A percentile compares a stretch with the other conserved stretches of the same genome.
Evolutionary conservation across 768 basidiomycete genomes (phyloP).

Genomic region (Auricularia heimuer): DNA sequence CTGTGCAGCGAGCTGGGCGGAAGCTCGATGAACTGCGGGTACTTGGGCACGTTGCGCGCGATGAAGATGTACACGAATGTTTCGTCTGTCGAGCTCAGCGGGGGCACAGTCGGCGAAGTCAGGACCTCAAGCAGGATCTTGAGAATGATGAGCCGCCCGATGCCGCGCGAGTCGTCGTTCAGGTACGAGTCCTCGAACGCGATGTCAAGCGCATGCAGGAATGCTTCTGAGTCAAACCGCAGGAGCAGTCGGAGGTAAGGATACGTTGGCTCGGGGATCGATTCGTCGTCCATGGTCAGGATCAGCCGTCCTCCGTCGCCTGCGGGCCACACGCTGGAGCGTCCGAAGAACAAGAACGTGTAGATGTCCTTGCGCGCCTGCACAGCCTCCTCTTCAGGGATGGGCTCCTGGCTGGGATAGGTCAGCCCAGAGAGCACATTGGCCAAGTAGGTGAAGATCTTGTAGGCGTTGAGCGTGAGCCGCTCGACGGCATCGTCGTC

Average conservation of each 20-base stretch:
- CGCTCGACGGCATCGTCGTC: conserved; percentile 3
- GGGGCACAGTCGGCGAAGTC: conserved; percentile 29
- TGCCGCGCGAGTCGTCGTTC: conserved; percentile 57
- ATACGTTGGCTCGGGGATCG: conserved; percentile 72
- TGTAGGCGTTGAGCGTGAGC: conserved; percentile 60
- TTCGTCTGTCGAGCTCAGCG: conserved; percentile 48
- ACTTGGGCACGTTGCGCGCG: conserved; percentile 93
- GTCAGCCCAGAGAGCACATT: conserved; percentile 70
- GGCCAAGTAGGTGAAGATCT: conserved; percentile 82
- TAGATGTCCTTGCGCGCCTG: conserved; percentile 70
- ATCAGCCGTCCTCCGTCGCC: conserved; percentile 64
- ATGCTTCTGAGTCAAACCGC: conserved; percentile 85
- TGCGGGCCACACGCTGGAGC: conserved; percentile 67
- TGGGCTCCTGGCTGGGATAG: conserved; percentile 74
- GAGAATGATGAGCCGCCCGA: conserved; percentile 73
- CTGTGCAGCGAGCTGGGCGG: conserved; percentile 58
- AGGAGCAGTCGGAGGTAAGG: conserved; percentile 81
- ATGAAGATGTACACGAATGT: conserved; percentile 94
- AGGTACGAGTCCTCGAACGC: conserved; percentile 91
- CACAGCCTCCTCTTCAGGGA: conserved; percentile 53
- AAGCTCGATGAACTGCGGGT: conserved; percentile 74
- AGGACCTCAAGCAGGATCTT: conserved; percentile 77
- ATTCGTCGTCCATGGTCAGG: conserved; percentile 65
- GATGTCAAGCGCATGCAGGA: conserved; percentile 87
- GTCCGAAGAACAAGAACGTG: conserved; percentile 73